Conservation (phyloP, 345 rosid species). For the Salix purpurea region DNA sequence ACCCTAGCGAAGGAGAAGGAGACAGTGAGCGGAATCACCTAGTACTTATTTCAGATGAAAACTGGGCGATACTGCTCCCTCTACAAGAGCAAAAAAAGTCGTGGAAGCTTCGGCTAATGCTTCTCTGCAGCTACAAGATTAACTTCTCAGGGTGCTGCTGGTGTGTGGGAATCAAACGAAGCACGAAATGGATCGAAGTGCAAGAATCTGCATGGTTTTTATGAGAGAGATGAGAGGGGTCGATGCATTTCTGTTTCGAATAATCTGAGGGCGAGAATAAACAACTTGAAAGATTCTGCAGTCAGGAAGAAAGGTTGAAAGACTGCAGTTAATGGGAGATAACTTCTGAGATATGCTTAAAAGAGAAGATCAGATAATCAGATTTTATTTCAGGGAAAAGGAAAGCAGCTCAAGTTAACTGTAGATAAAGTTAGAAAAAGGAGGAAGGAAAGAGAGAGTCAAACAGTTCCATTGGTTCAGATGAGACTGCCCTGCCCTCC, state of each 20-base stretch:
- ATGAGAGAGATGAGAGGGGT: not conserved
- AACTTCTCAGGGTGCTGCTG: not conserved
- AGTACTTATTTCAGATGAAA: not conserved
- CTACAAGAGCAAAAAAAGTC: not conserved
- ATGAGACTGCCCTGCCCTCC: not conserved
- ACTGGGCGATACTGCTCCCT: not conserved
- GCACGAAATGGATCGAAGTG: conserved; percentile 1
- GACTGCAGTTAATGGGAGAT: conserved; percentile 20
- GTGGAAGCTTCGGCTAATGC: not conserved
- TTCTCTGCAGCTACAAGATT: not conserved
- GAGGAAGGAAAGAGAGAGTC: conserved; percentile 17
- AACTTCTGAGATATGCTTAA: conserved; percentile 18
- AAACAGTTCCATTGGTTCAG: conserved; percentile 3
- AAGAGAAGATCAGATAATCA: conserved; percentile 37
- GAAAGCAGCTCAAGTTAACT: conserved; percentile 48
- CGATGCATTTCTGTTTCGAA: not conserved
- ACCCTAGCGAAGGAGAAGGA: not conserved
- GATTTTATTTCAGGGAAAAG: conserved; percentile 40
- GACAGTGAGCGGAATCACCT: not conserved
- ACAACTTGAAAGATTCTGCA: conserved; percentile 5
- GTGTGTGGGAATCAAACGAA: not conserved
- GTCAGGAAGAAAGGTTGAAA: conserved; percentile 15
- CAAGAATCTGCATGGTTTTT: conserved; percentile 17
- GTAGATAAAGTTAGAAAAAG: conserved; percentile 31
- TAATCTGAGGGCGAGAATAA: not conserved